phyloP scores from a whole-genome alignment of 75 land plant species.

The Isoetes taiwanensis region DNA sequence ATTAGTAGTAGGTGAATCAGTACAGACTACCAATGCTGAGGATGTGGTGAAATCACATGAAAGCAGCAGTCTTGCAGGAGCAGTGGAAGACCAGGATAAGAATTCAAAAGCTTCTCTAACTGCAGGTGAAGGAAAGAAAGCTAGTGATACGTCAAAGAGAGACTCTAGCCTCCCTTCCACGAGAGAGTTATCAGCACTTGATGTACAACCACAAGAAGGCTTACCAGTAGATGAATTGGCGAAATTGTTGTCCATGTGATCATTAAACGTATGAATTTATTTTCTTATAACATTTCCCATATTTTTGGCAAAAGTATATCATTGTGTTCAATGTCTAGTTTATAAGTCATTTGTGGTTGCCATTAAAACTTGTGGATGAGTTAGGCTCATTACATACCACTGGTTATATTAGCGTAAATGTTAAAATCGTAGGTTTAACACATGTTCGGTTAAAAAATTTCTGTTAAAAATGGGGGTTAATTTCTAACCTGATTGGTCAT shows the following conservation, averaged over 20 bases:
- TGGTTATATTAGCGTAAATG: no score
- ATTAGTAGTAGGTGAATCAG: no score
- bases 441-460: no score
- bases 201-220: constrained; percentile 15
- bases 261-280: constrained; percentile 11
- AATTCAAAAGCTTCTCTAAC: constrained; percentile 6
- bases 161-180: background rate
- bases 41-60: constrained; percentile 24
- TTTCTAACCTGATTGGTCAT: no score
- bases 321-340: no score
- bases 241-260: constrained; percentile 47
- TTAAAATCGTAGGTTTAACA: no score
- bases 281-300: no score
- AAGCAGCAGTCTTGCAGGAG: constrained; percentile 9
- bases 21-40: constrained; percentile 35
- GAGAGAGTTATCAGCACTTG: constrained; percentile 6
- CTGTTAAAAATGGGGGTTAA: no score
- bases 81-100: background rate
- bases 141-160: background rate
- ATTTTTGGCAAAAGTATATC: no score
- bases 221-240: constrained; percentile 69
- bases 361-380: no score
- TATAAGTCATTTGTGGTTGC: no score
- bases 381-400: no score
- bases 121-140: constrained; percentile 2